Percentiles rank a stretch among this genome's conserved stretches.
Conservation (phyloP, 176 grass and related monocot species). For the Carex scoparia region DNA sequence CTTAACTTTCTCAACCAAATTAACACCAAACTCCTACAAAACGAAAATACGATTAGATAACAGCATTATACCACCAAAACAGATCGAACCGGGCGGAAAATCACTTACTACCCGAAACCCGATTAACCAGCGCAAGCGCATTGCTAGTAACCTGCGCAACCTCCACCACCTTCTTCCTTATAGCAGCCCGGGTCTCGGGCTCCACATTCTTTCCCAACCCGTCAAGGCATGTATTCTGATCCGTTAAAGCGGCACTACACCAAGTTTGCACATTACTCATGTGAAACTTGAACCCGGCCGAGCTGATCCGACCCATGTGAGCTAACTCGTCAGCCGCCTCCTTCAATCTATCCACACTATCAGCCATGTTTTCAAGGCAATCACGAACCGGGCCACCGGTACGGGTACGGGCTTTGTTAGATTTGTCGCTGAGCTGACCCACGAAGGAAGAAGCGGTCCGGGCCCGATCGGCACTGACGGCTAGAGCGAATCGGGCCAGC, state of each 20-base stretch:
- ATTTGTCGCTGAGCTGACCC: conserved; percentile 17
- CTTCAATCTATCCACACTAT: conserved; percentile 74
- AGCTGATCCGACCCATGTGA: conserved; percentile 35
- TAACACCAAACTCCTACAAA: background rate
- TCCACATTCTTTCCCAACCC: conserved; percentile 53
- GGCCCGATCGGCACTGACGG: conserved; percentile 71
- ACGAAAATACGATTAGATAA: background rate
- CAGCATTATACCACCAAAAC: background rate
- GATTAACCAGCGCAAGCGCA: conserved; percentile 80
- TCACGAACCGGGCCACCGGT: conserved; percentile 44
- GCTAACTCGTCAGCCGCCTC: conserved; percentile 61
- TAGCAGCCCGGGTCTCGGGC: conserved; percentile 34
- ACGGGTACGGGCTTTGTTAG: background rate
- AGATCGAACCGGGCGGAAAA: background rate
- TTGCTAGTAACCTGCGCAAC: conserved; percentile 94
- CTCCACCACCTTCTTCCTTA: conserved; percentile 72
- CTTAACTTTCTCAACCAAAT: background rate
- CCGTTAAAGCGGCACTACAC: conserved; percentile 91
- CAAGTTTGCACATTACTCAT: conserved; percentile 90
- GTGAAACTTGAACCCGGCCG: conserved; percentile 65
- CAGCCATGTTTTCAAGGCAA: conserved; percentile 87
- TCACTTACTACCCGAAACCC: conserved; percentile 22
- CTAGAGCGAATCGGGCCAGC: conserved; percentile 70
- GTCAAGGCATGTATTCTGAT: conserved; percentile 94
- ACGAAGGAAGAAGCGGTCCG: conserved; percentile 59